Evolutionary conservation across 352 stramenopile genomes (phyloP).

Genomic region (Phytopythium delawarense): DNA sequence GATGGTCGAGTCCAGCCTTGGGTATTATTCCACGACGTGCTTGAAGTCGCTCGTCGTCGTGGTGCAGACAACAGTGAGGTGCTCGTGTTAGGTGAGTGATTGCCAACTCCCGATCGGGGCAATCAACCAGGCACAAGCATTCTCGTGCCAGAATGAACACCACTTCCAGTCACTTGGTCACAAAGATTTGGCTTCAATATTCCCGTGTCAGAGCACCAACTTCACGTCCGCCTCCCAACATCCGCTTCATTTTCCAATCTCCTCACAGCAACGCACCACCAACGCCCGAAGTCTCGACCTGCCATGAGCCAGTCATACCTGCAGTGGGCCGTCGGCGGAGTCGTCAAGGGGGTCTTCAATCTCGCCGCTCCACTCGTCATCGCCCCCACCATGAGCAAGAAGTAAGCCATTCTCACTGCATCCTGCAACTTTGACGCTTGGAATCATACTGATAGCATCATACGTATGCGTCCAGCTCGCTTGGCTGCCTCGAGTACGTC

Average conservation of each 20-base stretch:
- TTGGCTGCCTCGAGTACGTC: slow-evolving; percentile 36
- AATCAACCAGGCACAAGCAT: too few species aligned
- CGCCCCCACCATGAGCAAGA: not conserved
- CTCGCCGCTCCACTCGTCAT: not conserved
- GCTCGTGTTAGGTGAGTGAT: too few species aligned
- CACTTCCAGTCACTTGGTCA: too few species aligned
- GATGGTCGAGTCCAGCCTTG: too few species aligned
- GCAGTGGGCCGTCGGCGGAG: not conserved
- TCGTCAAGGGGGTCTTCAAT: slow-evolving; percentile 2
- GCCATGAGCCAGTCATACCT: not conserved
- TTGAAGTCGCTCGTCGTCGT: too few species aligned
- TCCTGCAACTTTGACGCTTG: not conserved
- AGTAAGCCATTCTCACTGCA: not conserved
- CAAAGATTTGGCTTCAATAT: too few species aligned
- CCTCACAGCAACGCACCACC: not conserved
- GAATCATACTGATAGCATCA: not conserved
- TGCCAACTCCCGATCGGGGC: too few species aligned
- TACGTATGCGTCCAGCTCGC: slow-evolving; percentile 14
- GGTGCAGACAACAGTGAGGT: too few species aligned
- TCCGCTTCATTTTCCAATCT: not conserved
- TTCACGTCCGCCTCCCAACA: not conserved
- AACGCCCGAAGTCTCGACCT: not conserved
- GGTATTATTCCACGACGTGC: too few species aligned
- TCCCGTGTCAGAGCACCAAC: not conserved
- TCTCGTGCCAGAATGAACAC: too few species aligned